Conservation (phyloP, 495 filamentous ascomycete species). For the Friedmanniomyces simplex region DNA sequence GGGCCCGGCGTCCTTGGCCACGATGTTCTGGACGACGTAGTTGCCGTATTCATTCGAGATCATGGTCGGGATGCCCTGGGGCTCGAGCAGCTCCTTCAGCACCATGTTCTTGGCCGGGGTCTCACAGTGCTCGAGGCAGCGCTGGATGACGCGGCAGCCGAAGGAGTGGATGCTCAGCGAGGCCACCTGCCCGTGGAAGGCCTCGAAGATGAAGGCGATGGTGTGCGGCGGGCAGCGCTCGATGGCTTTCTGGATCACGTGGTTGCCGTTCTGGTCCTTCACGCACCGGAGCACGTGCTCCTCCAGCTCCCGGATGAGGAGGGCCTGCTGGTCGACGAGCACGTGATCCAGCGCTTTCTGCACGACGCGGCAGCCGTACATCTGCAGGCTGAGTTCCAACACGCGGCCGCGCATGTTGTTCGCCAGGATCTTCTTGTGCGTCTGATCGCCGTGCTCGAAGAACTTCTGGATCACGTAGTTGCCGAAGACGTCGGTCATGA, state of each 20-base stretch:
- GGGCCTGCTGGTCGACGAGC: constrained; percentile 78
- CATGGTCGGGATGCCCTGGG: constrained; percentile 53
- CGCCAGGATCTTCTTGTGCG: constrained; percentile 80
- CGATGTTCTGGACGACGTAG: constrained; percentile 93
- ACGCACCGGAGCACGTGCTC: constrained; percentile 69
- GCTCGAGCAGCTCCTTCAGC: constrained; percentile 62
- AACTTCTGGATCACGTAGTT: constrained; percentile 99
- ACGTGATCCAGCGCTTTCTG: constrained; percentile 96
- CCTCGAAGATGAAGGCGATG: constrained; percentile 80
- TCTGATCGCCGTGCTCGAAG: constrained; percentile 91
- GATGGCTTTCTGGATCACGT: constrained; percentile 93
- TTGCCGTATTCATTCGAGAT: constrained; percentile 91
- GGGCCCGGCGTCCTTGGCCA: constrained; percentile 66
- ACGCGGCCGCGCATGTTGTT: constrained; percentile 80
- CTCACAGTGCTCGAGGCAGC: constrained; percentile 79
- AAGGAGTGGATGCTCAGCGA: constrained; percentile 70
- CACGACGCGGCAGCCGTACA: constrained; percentile 93
- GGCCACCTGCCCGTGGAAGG: constrained; percentile 71
- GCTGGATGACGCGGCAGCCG: constrained; percentile 87
- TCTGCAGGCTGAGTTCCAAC: constrained; percentile 66
- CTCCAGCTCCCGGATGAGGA: constrained; percentile 74
- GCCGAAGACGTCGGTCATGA: constrained; percentile 95
- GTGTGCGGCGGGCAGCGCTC: constrained; percentile 72
- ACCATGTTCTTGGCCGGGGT: constrained; percentile 59
- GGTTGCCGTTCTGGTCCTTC: constrained; percentile 88